These are phyloP conservation scores for Cardamine occulta DNA, from an alignment of 345 rosid species.

Conservation along the genomic window DNA sequence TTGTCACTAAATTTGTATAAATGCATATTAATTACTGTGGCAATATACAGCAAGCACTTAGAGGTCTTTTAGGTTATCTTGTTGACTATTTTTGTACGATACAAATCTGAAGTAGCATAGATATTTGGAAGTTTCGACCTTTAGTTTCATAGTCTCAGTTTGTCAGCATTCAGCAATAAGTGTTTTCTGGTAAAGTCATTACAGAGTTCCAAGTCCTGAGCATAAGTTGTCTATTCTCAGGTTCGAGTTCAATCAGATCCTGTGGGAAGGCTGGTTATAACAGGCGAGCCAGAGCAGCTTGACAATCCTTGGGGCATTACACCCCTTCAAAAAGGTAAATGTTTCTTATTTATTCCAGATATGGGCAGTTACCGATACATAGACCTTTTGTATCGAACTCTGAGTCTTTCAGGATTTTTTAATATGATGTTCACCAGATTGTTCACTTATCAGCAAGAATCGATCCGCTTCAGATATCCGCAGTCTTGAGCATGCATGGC, in stretches of 20 bases:
- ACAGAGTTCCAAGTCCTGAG: not conserved
- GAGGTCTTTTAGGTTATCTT: not conserved
- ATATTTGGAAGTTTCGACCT: not conserved
- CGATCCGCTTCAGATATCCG: slow-evolving; percentile 72
- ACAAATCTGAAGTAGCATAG: not conserved
- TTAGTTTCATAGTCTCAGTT: not conserved
- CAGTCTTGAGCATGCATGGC: slow-evolving; percentile 82
- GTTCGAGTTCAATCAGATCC: slow-evolving; percentile 90
- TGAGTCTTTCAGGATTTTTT: not conserved
- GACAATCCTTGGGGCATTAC: slow-evolving; percentile 94
- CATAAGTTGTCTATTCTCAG: slow-evolving; percentile 45
- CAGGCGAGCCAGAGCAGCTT: slow-evolving; percentile 78
- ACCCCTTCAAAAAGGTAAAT: slow-evolving; percentile 85
- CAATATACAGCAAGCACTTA: slow-evolving; percentile 14
- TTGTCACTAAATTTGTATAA: slow-evolving; percentile 7
- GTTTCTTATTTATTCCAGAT: slow-evolving; percentile 37
- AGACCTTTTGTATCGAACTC: not conserved
- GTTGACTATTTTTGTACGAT: not conserved
- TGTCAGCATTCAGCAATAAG: not conserved
- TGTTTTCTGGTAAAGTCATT: slow-evolving; percentile 11
- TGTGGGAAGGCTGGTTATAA: slow-evolving; percentile 75
- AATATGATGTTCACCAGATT: slow-evolving; percentile 51
- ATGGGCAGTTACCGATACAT: not conserved
- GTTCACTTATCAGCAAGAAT: slow-evolving; percentile 74
- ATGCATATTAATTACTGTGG: slow-evolving; percentile 7